A percentile compares a stretch with the other conserved stretches of the same genome.
These are phyloP conservation scores for Diaporthe amygdali DNA, from an alignment of 2,329 filamentous ascomycete species.

Conservation along the genomic window DNA sequence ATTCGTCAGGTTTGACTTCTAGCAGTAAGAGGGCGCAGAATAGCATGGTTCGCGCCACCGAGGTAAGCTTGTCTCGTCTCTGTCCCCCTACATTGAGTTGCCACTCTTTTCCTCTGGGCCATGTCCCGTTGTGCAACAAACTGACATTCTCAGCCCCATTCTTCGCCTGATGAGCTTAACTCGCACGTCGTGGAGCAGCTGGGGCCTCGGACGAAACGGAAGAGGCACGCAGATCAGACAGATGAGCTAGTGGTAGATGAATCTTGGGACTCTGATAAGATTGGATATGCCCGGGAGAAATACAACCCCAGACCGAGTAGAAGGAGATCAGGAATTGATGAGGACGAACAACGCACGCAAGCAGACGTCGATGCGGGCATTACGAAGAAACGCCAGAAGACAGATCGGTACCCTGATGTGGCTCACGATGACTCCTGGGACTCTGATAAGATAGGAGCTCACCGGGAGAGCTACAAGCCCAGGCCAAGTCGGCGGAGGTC, in stretches of 20 bases:
- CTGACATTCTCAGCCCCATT: slow-evolving; percentile 16
- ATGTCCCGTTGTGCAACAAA: neutral
- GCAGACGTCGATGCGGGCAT: neutral
- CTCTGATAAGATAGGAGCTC: slow-evolving; percentile 12
- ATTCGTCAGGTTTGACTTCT: slow-evolving; percentile 7
- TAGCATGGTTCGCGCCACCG: neutral
- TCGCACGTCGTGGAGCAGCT: neutral
- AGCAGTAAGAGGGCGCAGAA: neutral
- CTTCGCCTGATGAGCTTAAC: slow-evolving; percentile 23
- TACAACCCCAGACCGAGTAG: slow-evolving; percentile 27
- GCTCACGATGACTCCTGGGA: slow-evolving; percentile 6
- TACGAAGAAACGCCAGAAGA: slow-evolving; percentile 1
- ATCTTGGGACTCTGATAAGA: slow-evolving; percentile 25
- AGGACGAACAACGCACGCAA: slow-evolving; percentile 13
- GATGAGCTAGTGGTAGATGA: slow-evolving; percentile 3
- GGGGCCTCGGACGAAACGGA: slow-evolving; percentile 19
- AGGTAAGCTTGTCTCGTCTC: neutral
- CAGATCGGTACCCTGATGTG: neutral
- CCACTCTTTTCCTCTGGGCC: neutral
- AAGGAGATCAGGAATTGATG: slow-evolving; percentile 16
- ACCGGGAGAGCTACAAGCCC: slow-evolving; percentile 10
- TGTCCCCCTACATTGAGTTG: neutral
- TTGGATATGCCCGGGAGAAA: slow-evolving; percentile 1
- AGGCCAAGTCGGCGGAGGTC: slow-evolving; percentile 20
- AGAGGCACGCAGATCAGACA: neutral